Base-by-base conservation (phyloP, 768 basidiomycete species). In the Harrya chromipes region DNA sequence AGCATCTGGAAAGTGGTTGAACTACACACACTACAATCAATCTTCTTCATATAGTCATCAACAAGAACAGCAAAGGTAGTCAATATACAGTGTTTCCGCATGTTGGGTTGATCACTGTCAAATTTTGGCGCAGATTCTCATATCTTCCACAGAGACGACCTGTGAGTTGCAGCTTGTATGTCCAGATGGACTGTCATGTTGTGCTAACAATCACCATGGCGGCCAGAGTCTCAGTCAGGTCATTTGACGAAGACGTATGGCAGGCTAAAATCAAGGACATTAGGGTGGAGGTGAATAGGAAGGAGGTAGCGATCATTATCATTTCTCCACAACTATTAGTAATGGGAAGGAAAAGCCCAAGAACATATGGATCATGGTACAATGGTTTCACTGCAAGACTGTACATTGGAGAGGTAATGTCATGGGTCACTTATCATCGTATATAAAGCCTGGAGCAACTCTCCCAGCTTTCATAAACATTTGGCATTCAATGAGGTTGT, bases 331-430 rank as follows among this genome's bases (percentile, higher is more conserved):
- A 12, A 1, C 14, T 14, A 34, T 3, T 3, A 34, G 12, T n/a
- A 13, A 14, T 4, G 3, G 16, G 14, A 34, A n/a, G 16, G 35
- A 9, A 17, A 19, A 9, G 7, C n/a, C 37, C 19, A 13, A 39
- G 11, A 39, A 39, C 6, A 6, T 37, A 6, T 50, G 43, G 39
- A 26, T 40, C 2, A 16, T 40, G 31, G 10, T 51, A 9, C 44
- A 51, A 21, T 51, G 50, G 50, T 51, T 46, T 11, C 43, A 40
- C 23, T 4, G 23, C 4, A 51, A 46, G 39, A 50, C 4, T 23
- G 46, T 4, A 23, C 12, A 4, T 19, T 0, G 5, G 17, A 50
- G 13, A 46, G 9, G 39, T 46, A n/a, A 23, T n/a, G 24, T 40
- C 24, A 20, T 9, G 13, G 10, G 6, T 36, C n/a, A n/a, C 6